These are phyloP conservation scores for Trichoderma orchidacearum DNA, from an alignment of 495 filamentous ascomycete genomes.

Conservation along the genomic window DNA sequence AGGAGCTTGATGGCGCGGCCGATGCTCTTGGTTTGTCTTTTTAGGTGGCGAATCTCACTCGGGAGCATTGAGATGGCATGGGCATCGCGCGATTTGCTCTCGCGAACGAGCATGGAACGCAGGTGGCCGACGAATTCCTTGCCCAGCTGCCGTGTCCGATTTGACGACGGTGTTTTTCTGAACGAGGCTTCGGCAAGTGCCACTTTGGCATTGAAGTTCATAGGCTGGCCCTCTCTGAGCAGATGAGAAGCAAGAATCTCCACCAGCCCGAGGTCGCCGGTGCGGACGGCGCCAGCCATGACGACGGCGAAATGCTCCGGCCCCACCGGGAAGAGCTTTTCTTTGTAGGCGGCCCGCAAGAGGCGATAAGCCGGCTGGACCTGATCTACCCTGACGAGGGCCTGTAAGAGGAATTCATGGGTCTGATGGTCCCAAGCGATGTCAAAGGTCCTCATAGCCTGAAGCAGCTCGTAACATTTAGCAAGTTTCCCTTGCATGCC, in stretches of 20 bases:
- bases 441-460: constrained; percentile 41
- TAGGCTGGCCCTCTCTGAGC: constrained; percentile 25
- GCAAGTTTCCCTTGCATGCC: constrained; percentile 51
- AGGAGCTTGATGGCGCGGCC: constrained; percentile 38
- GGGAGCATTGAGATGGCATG: constrained; percentile 18
- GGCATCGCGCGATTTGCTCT: background rate
- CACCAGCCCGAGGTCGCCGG: constrained; percentile 35
- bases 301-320: constrained; percentile 65
- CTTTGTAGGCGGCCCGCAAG: constrained; percentile 43
- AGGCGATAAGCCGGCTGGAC: constrained; percentile 53
- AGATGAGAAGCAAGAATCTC: constrained; percentile 30
- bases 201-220: constrained; percentile 3
- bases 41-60: constrained; percentile 37
- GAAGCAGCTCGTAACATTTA: constrained; percentile 44
- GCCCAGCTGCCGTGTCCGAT: background rate
- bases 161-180: background rate
- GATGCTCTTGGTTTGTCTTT: constrained; percentile 15
- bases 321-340: constrained; percentile 42
- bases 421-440: constrained; percentile 56
- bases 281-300: constrained; percentile 48
- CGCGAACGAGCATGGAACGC: background rate
- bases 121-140: background rate
- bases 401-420: constrained; percentile 60
- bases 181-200: background rate
- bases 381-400: constrained; percentile 45